A percentile compares a stretch with the other conserved stretches of the same genome.
These are phyloP conservation scores for Malus hybrid DNA, from an alignment of 331 rosid species.

Conservation along the genomic window DNA sequence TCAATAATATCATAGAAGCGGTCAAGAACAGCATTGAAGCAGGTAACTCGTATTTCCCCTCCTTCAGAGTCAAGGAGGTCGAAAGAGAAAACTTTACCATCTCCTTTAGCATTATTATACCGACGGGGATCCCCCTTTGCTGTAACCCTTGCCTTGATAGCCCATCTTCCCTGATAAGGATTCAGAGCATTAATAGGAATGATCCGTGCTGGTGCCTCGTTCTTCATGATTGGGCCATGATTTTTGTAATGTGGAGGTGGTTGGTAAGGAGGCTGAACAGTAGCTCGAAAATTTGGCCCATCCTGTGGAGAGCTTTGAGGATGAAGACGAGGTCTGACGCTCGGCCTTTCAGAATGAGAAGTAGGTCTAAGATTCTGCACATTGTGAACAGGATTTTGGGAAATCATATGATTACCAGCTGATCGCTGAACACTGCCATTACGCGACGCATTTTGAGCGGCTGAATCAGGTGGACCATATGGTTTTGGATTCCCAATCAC, in stretches of 20 bases:
- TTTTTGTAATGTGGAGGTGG: slow-evolving; percentile 78
- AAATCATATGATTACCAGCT: slow-evolving; percentile 22
- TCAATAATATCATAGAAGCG: slow-evolving; percentile 70
- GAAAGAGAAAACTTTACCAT: slow-evolving; percentile 91
- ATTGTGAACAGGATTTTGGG: slow-evolving; percentile 6
- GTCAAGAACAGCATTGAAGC: slow-evolving; percentile 96
- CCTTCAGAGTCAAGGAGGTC: slow-evolving; percentile 98
- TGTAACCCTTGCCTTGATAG: slow-evolving; percentile 92
- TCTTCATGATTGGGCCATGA: slow-evolving; percentile 76
- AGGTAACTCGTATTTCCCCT: slow-evolving; percentile 91
- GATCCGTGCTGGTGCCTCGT: slow-evolving; percentile 86
- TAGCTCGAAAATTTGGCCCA: slow-evolving; percentile 55
- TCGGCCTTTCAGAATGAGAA: neutral
- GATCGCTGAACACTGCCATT: slow-evolving; percentile 25
- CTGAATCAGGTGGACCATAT: slow-evolving; percentile 32
- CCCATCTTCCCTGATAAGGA: slow-evolving; percentile 99
- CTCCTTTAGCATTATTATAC: slow-evolving; percentile 94
- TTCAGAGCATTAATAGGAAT: slow-evolving; percentile 87
- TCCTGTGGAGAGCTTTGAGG: slow-evolving; percentile 21
- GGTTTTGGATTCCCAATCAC: slow-evolving; percentile 71
- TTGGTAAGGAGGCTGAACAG: slow-evolving; percentile 76
- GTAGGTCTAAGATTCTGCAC: neutral
- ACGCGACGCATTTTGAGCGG: slow-evolving; percentile 23
- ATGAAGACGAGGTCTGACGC: slow-evolving; percentile 1
- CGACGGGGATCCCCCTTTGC: slow-evolving; percentile 95